Evolutionary conservation across 2,329 filamentous ascomycete species (phyloP), one percentile per base, ranked within the genome.

Genomic region (Aspergillus ochraceus): DNA sequence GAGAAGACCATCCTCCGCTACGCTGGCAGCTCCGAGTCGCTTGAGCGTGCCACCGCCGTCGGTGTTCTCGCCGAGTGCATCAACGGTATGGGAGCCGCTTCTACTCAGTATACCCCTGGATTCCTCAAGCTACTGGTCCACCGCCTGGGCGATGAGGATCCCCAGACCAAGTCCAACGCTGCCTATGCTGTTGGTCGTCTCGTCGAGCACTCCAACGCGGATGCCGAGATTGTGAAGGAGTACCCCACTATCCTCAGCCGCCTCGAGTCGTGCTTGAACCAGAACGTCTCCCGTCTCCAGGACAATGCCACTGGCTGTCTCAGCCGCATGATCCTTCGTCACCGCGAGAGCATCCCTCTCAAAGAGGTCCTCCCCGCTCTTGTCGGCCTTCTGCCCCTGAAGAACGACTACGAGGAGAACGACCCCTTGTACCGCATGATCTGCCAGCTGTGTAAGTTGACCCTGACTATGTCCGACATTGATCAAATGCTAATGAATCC

Each of bases 321-420:
- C 49, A 90, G 88, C 73, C 89, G 95, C 64, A 93, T 99, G 90
- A 96, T 98, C 77, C 86, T 91, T 74, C 90, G 90, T 70, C 89
- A 96, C 77, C 89, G 90, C n/a, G 88, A 94, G 67, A 86, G 86
- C 67, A 88, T 96, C 10, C 92, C 94, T 19, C 84, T 96, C 55
- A 79, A 84, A 45, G 88, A 97, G 61, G 91, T 96, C 20, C 85
- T 99, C 1, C 93, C 94, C 26, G 87, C 87, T 1, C 80, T 98
- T 29, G 85, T 96, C 58, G 85, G 86, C 62, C 84, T 93, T 29
- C 85, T 98, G 42, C 95, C 95, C 10, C 83, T 98, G 63, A 91
- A 90, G 76, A 93, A 97, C 74, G 95, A 98, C 76, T 98, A 86
- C 70, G 92, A 97, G 78, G 95, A 98, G 85, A 98, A 99, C 79